These are phyloP conservation scores for Globisporangium carolinianum DNA, from an alignment of 352 stramenopile genomes.

Conservation along the genomic window DNA sequence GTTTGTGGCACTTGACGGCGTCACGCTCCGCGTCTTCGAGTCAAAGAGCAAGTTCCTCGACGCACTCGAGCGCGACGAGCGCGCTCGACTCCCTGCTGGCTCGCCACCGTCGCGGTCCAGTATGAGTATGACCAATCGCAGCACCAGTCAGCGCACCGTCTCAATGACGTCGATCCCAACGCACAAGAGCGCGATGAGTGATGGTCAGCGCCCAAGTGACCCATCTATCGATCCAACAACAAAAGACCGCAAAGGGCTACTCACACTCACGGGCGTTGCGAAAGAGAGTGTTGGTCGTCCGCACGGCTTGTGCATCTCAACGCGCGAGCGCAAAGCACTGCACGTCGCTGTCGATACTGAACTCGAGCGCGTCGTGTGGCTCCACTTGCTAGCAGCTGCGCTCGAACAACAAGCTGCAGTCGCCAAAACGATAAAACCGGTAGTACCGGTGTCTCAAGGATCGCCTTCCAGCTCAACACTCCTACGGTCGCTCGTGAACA, in stretches of 20 bases:
- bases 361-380: constrained; percentile 67
- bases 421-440: no score
- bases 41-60: constrained; percentile 52
- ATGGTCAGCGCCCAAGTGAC: no score
- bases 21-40: constrained; percentile 60
- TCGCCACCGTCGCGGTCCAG: constrained; percentile 2
- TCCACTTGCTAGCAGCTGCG: constrained; percentile 58
- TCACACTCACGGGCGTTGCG: constrained; percentile 45
- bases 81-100: constrained; percentile 3
- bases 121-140: not conserved
- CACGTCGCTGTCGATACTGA: constrained; percentile 62
- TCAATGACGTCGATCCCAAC: constrained; percentile 3
- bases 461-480: not conserved
- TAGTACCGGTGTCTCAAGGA: not conserved
- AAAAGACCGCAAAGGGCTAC: constrained; percentile 33
- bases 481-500: constrained; percentile 43
- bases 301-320: constrained; percentile 53
- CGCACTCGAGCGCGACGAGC: constrained; percentile 29
- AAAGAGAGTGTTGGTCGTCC: constrained; percentile 48
- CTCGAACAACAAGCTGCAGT: constrained; percentile 57
- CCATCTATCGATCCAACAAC: no score
- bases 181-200: no score
- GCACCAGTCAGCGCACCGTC: constrained; percentile 3
- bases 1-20: constrained; percentile 57
- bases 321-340: constrained; percentile 49